phyloP scores from a whole-genome alignment of 306 rosid genomes.

The Arachis stenosperma region DNA sequence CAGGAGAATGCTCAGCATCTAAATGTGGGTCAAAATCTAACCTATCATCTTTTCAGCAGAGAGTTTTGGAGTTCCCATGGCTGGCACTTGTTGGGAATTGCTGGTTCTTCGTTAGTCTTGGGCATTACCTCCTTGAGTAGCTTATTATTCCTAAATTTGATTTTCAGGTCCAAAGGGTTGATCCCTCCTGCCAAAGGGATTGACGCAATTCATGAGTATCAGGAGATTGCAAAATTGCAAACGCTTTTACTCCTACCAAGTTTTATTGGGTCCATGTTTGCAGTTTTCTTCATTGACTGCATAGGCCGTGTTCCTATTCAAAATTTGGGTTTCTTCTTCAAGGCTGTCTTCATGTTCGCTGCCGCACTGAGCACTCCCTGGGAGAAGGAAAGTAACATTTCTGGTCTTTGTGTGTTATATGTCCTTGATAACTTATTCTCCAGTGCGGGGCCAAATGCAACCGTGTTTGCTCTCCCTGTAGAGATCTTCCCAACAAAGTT shows the following conservation, averaged over 20 bases:
- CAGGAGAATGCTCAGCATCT: conserved; percentile 38
- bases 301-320: conserved; percentile 82
- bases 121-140: conserved; percentile 88
- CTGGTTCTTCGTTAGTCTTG: conserved; percentile 73
- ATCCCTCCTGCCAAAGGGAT: conserved; percentile 59
- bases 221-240: conserved; percentile 70
- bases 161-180: conserved; percentile 81
- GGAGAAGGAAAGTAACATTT: conserved; percentile 47
- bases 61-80: conserved; percentile 69
- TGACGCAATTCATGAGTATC: conserved; percentile 77
- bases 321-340: conserved; percentile 83
- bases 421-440: conserved; percentile 81
- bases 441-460: conserved; percentile 86
- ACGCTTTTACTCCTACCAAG: conserved; percentile 80
- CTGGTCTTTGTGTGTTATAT: conserved; percentile 70
- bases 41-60: conserved; percentile 60
- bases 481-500: conserved; percentile 90
- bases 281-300: conserved; percentile 63
- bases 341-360: conserved; percentile 92
- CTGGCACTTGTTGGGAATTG: conserved; percentile 70
- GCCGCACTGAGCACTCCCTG: conserved; percentile 85
- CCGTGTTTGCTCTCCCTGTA: conserved; percentile 81
- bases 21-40: not conserved
- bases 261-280: conserved; percentile 90
- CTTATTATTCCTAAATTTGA: conserved; percentile 84